Percentiles rank a stretch among this genome's conserved stretches.
These are phyloP conservation scores for Cladorrhinum sp. DNA, from an alignment of 2,329 filamentous ascomycete species.

Conservation along the genomic window DNA sequence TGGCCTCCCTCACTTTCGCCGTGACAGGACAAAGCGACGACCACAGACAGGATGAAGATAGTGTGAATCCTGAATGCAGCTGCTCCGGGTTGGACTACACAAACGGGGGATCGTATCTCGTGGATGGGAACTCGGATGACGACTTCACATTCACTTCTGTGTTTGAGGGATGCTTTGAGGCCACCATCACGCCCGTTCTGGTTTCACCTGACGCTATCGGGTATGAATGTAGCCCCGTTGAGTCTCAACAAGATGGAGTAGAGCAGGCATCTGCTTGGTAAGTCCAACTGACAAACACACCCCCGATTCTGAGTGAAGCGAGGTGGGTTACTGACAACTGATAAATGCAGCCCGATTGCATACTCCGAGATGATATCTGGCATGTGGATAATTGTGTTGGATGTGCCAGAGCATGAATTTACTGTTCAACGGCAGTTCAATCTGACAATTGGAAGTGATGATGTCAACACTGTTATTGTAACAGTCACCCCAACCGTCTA, in stretches of 20 bases:
- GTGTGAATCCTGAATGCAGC: too few relatives aligned
- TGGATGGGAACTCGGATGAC: constrained; percentile 18
- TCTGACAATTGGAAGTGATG: constrained; percentile 13
- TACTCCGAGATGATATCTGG: constrained; percentile 21
- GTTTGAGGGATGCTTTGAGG: constrained; percentile 21
- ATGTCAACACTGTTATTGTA: constrained; percentile 17
- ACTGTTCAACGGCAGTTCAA: constrained; percentile 20
- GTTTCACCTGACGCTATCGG: constrained; percentile 20
- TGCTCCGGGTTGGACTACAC: constrained; percentile 24
- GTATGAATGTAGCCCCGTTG: constrained; percentile 19
- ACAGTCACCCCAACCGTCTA: constrained; percentile 21
- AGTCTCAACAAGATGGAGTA: constrained; percentile 14
- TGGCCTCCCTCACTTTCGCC: background rate
- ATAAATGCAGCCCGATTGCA: constrained; percentile 11
- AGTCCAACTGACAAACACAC: too few relatives aligned
- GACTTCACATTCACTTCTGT: constrained; percentile 22
- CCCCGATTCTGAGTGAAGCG: background rate
- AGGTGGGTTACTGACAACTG: background rate
- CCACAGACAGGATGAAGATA: background rate
- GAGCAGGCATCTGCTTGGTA: constrained; percentile 23
- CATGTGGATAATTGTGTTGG: constrained; percentile 21
- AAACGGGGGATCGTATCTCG: constrained; percentile 24
- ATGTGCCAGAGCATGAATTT: constrained; percentile 20
- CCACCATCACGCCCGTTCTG: constrained; percentile 20
- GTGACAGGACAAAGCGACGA: background rate